A percentile compares a stretch with the other conserved stretches of the same genome.
Conservation (phyloP, 2,329 filamentous ascomycete genomes). For the Aspergillus pseudoviridinutans region DNA sequence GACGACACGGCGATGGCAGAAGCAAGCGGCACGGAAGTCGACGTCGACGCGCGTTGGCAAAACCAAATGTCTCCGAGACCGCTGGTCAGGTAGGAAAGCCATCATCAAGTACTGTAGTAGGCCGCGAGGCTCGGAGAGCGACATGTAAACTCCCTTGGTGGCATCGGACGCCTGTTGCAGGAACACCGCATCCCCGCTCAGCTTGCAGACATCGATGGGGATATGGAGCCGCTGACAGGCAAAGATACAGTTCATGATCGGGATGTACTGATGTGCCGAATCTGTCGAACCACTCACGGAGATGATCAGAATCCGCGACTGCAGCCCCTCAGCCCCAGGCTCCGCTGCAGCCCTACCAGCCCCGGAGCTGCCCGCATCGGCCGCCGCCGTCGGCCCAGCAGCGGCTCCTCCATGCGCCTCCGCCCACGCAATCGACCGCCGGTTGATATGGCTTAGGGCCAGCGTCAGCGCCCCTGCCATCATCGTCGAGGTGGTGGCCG, state of each 20-base stretch:
- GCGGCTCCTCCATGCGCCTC: slow-evolving; percentile 51
- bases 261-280: slow-evolving; percentile 86
- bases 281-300: slow-evolving; percentile 88
- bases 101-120: slow-evolving; percentile 93
- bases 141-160: slow-evolving; percentile 66
- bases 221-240: slow-evolving; percentile 84
- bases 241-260: slow-evolving; percentile 98
- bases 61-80: slow-evolving; percentile 62
- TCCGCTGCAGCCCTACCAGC: slow-evolving; percentile 17
- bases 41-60: slow-evolving; percentile 79
- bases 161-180: slow-evolving; percentile 84
- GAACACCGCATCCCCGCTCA: slow-evolving; percentile 83
- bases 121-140: slow-evolving; percentile 61
- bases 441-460: slow-evolving; percentile 86
- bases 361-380: slow-evolving; percentile 27
- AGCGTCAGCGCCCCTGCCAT: slow-evolving; percentile 88
- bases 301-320: slow-evolving; percentile 81
- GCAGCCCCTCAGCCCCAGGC: slow-evolving; percentile 47
- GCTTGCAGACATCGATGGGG: slow-evolving; percentile 85
- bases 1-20: slow-evolving; percentile 88
- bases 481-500: slow-evolving; percentile 68
- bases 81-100: slow-evolving; percentile 74
- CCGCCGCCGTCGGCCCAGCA: slow-evolving; percentile 29
- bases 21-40: slow-evolving; percentile 97
- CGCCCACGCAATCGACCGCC: slow-evolving; percentile 64